Evolutionary conservation across 1,139 yeast genomes (phyloP), one percentile per base, ranked within the genome.

Genomic region (Diutina catenulata): DNA sequence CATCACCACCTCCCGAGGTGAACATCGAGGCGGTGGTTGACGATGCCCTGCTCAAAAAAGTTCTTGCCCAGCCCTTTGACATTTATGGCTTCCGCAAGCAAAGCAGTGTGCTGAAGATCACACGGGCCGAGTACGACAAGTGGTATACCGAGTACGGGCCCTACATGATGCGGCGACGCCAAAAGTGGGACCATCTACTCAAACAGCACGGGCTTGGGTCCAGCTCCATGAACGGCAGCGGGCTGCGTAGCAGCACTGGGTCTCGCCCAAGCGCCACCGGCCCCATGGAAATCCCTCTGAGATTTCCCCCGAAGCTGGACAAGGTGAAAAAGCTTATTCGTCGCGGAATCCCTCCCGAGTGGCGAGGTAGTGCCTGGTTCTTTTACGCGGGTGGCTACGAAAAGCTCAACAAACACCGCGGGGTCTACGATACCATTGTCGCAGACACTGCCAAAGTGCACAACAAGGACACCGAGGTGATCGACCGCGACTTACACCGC

Each of bases 321-420:
- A 87, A 83, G 49, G 68, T 87, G 44, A 81, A 82, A 52, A 73
- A 94, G 44, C 77, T 84, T 52, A 74, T 91, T 11, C 70, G 97
- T 41, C 80, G 83, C 53, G 98, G 98, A 6, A 80, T 91, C 8
- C 97, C 98, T 0, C 88, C 95, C 0, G 95, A 86, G 53, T 88
- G 96, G 95, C 64, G 98, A 47, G 98, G 97, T 0, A 76, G 75
- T 47, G 96, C 96, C 1, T 91, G 98, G 98, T 91, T 91, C 65
- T 80, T 76, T 62, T 88, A 84, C 56, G 94, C 94, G n/a, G 78
- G 80, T n/a, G 97, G 96, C 2, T 70, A 76, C 43, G 95, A 86
- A 41, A 72, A 70, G 45, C 57, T 84, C 41, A 76, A 74, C 46
- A 74, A 74, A 35, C 75, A 84, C 51, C 63, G 63, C 10, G 95